Base-by-base conservation (phyloP, 306 rosid genomes). In the Acacia acuminata region DNA sequence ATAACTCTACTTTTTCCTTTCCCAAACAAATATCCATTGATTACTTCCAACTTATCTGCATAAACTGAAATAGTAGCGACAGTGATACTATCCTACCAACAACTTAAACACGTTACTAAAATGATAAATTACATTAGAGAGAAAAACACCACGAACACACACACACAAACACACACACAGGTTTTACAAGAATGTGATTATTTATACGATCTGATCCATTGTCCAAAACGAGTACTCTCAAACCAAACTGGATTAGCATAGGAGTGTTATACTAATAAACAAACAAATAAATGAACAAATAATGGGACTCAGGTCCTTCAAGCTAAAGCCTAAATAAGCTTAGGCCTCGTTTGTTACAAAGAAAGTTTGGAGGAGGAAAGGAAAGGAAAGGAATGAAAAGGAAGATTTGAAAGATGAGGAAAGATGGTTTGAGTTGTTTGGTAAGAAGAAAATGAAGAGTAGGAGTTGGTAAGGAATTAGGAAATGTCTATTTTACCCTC, bases 221-320 rank as follows among this genome's bases (percentile, higher is more conserved):
- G 25, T 20, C 61, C 25, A 20, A 55, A 55, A 6, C 1, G 10
- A 14, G 68, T 4, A 4, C 19, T 63, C 40, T 40, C 69, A 12
- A 63, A 5, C 40, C 1, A 9, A 27, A 27, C 4, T 63, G 1
- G 40, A 30, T 30, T 63, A 27, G 2, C 3, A 63, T 63, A 14
- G 20, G 20, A 0, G 32, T 24, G 15, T 25, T 4, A 6, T 17
- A 51, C 36, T 63, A 27, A 63, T 14, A 63, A 30, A 12, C 2
- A 63, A 27, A 63, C 19, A 51, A 51, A 51, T 51, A 20, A 60
- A 67, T 68, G 43, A 73, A 85, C 53, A 45, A 73, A 45, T 25
- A 17, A 3, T 27, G 7, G 5, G 2, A 0, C 43, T 42, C 27
- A 74, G 43, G 45, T 53, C 64, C 12, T 36, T 36, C 14, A 24